Evolutionary conservation across 169 alveolate species (phyloP), one percentile per base, ranked within the genome.

Genomic region (Eimeria tenella): DNA sequence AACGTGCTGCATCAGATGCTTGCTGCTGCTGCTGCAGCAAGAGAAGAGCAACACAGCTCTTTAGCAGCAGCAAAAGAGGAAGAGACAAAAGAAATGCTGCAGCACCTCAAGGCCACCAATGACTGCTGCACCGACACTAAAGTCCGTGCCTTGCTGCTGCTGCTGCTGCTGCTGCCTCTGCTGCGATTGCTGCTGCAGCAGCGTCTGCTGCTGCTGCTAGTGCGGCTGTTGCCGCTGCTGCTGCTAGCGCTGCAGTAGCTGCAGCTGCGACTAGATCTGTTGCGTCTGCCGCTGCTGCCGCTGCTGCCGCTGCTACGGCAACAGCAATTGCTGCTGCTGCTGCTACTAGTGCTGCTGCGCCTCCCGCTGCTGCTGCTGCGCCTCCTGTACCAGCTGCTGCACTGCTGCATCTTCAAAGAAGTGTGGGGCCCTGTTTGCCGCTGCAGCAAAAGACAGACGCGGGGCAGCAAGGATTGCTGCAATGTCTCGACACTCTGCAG

Each of bases 1-100:
- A 11, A 11, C 58, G 1, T 55, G n/a, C 19, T 11, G 84, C 62
- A 74, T 10, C 62, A 23, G 58, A 11, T 31, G 84, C 21, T 49
- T 11, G 58, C 15, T 74, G n/a, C 62, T 11, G 84, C 84, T 11
- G 84, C 58, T 21, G 84, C 84, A 9, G 58, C 84, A 25, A 55
- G 42, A 74, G 84, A 50, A 74, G 84, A 74, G 60, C 84, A 49
- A 4, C 62, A 74, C 62, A 74, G 5, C n/a, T 11, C 52, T 8
- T 11, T 23, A 8, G 58, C 60, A 7, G 84, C 84, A 74, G 84
- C 53, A 8, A 50, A n/a, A 7, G 60, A 9, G 11, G 21, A 9
- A n/a, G 84, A 23, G 3, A 49, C 77, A 68, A 23, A 13, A n/a
- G 77, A 68, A 31, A 11, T n/a, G 58, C 11, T 25, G 17, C 84